Conservation (phyloP, 2,329 filamentous ascomycete species). For the Aureobasidium sp. region DNA sequence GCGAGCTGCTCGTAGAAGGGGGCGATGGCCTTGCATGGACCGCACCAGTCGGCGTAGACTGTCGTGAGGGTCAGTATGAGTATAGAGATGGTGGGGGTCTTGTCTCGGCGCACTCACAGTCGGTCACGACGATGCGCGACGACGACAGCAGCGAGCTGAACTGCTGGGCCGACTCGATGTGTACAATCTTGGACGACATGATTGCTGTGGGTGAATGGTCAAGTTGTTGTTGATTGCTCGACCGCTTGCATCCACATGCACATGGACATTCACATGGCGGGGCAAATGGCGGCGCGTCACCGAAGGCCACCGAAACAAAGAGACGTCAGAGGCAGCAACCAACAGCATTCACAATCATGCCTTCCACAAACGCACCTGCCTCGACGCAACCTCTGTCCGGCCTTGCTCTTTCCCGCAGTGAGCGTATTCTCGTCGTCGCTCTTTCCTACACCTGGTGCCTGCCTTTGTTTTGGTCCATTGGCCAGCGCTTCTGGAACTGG, state of each 20-base stretch:
- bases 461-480: conserved; percentile 24
- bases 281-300: conserved; percentile 8
- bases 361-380: background rate
- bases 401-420: conserved; percentile 28
- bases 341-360: background rate
- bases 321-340: background rate
- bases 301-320: conserved; percentile 1
- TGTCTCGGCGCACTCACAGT: conserved; percentile 59
- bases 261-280: background rate
- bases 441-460: conserved; percentile 28
- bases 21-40: conserved; percentile 74
- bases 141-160: conserved; percentile 62
- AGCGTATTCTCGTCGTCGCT: conserved; percentile 29
- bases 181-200: conserved; percentile 38
- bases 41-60: conserved; percentile 89
- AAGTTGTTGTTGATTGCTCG: background rate
- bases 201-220: background rate
- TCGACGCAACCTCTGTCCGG: conserved; percentile 21
- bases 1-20: conserved; percentile 77
- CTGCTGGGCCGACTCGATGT: conserved; percentile 45
- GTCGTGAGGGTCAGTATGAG: conserved; percentile 13
- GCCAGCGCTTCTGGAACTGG: conserved; percentile 23
- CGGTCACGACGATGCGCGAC: conserved; percentile 74
- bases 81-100: conserved; percentile 1
- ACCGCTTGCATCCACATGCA: background rate